Conservation (phyloP, 2,329 filamentous ascomycete genomes). For the Gliomastix tumulicola region DNA sequence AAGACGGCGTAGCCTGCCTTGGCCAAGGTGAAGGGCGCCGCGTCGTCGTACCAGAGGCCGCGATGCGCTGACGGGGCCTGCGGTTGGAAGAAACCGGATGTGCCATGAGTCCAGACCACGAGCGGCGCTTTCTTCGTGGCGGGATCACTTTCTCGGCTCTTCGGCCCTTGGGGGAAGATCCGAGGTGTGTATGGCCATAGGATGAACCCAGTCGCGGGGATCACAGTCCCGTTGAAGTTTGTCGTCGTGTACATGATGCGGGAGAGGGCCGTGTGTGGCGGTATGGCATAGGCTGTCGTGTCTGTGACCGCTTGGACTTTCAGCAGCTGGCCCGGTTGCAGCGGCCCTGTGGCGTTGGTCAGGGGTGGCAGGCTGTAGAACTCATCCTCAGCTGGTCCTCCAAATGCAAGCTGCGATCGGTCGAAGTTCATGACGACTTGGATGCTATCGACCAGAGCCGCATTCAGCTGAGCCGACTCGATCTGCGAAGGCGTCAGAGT, state of each 20-base stretch:
- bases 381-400: conserved; percentile 9
- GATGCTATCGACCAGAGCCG: not conserved
- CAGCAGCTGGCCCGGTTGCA: conserved; percentile 5
- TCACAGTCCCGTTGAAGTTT: conserved; percentile 28
- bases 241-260: conserved; percentile 36
- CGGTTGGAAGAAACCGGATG: conserved; percentile 27
- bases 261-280: conserved; percentile 19
- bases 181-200: conserved; percentile 31
- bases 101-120: conserved; percentile 36
- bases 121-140: conserved; percentile 9
- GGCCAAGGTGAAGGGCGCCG: conserved; percentile 25
- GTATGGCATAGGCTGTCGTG: conserved; percentile 2
- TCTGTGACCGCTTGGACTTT: conserved; percentile 10
- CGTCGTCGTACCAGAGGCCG: conserved; percentile 29
- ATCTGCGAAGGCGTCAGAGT: conserved; percentile 5
- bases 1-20: conserved; percentile 34
- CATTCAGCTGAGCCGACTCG: conserved; percentile 1
- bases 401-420: conserved; percentile 7
- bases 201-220: conserved; percentile 38
- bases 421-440: conserved; percentile 6
- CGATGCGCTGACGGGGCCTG: conserved; percentile 29
- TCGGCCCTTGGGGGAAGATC: not conserved
- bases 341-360: not conserved
- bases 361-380: conserved; percentile 8
- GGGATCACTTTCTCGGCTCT: no score